A percentile compares a stretch with the other conserved stretches of the same genome.
Evolutionary conservation across 2,329 filamentous ascomycete species (phyloP).

Genomic region (Talaromyces sp.): DNA sequence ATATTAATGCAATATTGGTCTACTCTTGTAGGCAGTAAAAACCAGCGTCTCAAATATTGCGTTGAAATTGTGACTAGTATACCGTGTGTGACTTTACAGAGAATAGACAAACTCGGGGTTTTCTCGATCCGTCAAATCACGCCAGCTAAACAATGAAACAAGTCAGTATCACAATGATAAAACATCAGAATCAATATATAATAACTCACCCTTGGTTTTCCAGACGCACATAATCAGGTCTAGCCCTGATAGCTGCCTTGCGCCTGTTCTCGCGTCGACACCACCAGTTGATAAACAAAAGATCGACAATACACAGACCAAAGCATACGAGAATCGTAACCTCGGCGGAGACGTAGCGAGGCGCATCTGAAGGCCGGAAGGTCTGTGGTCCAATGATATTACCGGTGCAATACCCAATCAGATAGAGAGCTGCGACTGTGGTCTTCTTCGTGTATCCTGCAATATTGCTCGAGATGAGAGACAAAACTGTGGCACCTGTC

Average conservation of each 20-base stretch:
- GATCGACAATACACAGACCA: conserved; percentile 37
- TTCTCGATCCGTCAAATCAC: conserved; percentile 3
- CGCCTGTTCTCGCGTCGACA: conserved; percentile 52
- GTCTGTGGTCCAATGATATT: conserved; percentile 53
- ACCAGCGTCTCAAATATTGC: not conserved
- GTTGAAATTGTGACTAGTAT: not conserved
- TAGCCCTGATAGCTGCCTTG: conserved; percentile 49
- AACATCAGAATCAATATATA: not conserved
- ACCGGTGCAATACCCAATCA: conserved; percentile 42
- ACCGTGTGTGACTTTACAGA: not conserved
- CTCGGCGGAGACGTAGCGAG: conserved; percentile 35
- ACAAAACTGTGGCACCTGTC: conserved; percentile 56
- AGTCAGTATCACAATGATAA: not conserved
- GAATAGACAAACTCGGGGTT: conserved; percentile 4
- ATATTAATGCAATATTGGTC: no score
- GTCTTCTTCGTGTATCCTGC: conserved; percentile 47
- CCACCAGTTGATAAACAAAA: conserved; percentile 58
- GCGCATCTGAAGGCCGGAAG: conserved; percentile 50
- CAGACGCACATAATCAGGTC: conserved; percentile 53
- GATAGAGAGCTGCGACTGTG: conserved; percentile 39
- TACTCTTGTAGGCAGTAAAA: not conserved
- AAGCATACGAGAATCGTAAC: conserved; percentile 25
- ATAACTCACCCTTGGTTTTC: conserved; percentile 56
- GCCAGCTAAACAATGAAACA: not conserved
- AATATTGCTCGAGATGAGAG: conserved; percentile 55